Evolutionary conservation across 1,284 basidiomycete species (phyloP), one percentile per base, ranked within the genome.

Genomic region (Microbotryum saponariae): DNA sequence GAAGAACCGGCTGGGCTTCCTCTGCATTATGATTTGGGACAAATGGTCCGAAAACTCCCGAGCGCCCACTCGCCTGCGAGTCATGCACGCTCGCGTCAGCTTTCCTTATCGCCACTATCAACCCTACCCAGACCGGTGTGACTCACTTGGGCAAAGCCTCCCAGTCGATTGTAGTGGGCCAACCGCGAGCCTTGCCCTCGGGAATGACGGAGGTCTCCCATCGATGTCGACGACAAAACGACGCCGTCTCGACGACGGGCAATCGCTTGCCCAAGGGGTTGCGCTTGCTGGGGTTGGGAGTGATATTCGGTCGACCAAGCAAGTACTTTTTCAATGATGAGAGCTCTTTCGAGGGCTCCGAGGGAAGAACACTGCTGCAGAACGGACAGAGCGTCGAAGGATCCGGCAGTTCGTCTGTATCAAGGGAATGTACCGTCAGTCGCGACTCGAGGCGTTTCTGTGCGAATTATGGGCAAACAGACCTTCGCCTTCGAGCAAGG

Each of bases 351-450:
- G 66, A 60, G 0, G 68, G 71, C 2, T 49, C 7, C 12, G 37
- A 9, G 7, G 71, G 71, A 1, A 72, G 46, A 0, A 37, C 18
- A 5, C n/a, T 44, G 50, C 64, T 60, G 61, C 71, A 72, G 59
- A 72, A 72, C 2, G 71, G 71, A 51, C 71, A 72, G 8, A 68
- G 67, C 8, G 59, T 58, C 5, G 49, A 48, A 3, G 60, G 51
- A 49, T 68, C 64, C 53, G 56, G 20, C 18, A 33, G 23, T 7
- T 25, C 56, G 8, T 56, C 62, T 66, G 51, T 14, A 31, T 9
- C 20, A 18, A 31, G 51, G 44, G 20, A 46, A 37, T 14, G 37
- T n/a, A n/a, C 49, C 50, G n/a, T 47, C 42, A 23, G 27, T 14
- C 51, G 6, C 37, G 14, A 4, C 16, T 42, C 37, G 37, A 12